A percentile compares a stretch with the other conserved stretches of the same genome.
Conservation (phyloP, 208 protist species). For the Leishmania lainsoni region DNA sequence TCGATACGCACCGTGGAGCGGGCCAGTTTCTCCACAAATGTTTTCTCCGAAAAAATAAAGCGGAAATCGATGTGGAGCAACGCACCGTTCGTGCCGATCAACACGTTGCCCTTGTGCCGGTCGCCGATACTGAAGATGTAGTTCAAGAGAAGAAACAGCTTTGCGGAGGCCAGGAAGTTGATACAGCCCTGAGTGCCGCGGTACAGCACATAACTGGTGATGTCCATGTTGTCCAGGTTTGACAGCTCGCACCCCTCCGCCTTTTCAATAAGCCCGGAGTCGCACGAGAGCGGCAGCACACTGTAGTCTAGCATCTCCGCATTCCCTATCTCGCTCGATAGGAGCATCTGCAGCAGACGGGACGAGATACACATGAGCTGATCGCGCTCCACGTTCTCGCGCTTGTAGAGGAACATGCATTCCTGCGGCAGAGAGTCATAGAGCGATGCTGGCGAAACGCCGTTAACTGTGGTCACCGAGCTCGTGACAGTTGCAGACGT, state of each 20-base stretch:
- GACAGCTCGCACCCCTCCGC: slow-evolving; percentile 50
- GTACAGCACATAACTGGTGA: slow-evolving; percentile 36
- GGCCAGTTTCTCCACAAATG: slow-evolving; percentile 54
- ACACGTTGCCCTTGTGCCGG: slow-evolving; percentile 82
- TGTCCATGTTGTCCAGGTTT: slow-evolving; percentile 39
- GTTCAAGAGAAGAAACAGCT: slow-evolving; percentile 84
- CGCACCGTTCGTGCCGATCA: slow-evolving; percentile 68
- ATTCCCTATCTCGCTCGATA: slow-evolving; percentile 42
- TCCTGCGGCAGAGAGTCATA: not conserved
- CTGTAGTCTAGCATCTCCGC: slow-evolving; percentile 69
- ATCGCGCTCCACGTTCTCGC: slow-evolving; percentile 74
- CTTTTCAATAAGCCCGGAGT: slow-evolving; percentile 76
- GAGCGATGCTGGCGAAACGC: not conserved
- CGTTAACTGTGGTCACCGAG: not conserved
- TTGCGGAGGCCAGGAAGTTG: slow-evolving; percentile 77
- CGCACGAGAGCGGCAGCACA: slow-evolving; percentile 61
- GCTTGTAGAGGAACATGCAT: slow-evolving; percentile 73
- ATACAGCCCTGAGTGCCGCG: slow-evolving; percentile 18
- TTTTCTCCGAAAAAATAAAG: slow-evolving; percentile 65
- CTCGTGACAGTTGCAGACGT: not conserved
- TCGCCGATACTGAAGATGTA: slow-evolving; percentile 88
- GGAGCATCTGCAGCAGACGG: slow-evolving; percentile 58
- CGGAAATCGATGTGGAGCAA: slow-evolving; percentile 90
- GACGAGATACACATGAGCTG: slow-evolving; percentile 82
- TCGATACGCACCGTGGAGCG: slow-evolving; percentile 54